phyloP scores from a whole-genome alignment of 2,329 filamentous ascomycete genomes.

The Scopulariopsis brevicaulis region DNA sequence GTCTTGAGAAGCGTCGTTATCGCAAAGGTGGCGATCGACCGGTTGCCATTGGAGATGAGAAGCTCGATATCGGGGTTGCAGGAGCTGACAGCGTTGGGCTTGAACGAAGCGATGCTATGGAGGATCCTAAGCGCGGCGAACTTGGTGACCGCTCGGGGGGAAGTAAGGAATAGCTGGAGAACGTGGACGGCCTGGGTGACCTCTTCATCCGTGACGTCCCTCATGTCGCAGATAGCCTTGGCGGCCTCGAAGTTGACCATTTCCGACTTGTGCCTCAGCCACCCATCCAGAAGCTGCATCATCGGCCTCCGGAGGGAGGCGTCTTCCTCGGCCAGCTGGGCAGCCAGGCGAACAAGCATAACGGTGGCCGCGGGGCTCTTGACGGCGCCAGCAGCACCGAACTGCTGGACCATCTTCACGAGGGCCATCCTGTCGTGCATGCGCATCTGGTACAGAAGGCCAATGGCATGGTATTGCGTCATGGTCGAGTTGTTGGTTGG shows the following conservation, averaged over 20 bases:
- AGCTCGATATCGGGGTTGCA: conserved; percentile 98
- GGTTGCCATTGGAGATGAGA: conserved; percentile 92
- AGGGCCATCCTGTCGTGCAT: conserved; percentile 95
- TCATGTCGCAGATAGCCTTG: conserved; percentile 93
- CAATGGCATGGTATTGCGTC: conserved; percentile 98
- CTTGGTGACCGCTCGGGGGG: conserved; percentile 89
- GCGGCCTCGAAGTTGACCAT: conserved; percentile 99
- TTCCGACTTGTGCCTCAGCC: conserved; percentile 96
- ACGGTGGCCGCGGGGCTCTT: conserved; percentile 92
- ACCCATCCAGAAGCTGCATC: conserved; percentile 93
- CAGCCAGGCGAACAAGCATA: conserved; percentile 83
- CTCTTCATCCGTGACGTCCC: conserved; percentile 84
- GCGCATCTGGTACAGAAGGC: conserved; percentile 94
- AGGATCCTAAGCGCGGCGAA: conserved; percentile 95
- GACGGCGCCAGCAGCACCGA: conserved; percentile 78
- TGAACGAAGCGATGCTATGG: conserved; percentile 93
- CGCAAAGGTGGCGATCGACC: conserved; percentile 94
- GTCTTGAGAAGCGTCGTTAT: conserved; percentile 98
- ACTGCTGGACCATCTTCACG: conserved; percentile 99
- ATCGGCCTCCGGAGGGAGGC: conserved; percentile 81
- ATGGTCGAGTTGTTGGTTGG: conserved; percentile 92
- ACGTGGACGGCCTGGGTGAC: conserved; percentile 89
- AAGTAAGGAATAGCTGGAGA: conserved; percentile 92
- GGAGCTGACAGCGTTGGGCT: conserved; percentile 79
- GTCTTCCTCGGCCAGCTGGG: conserved; percentile 91